A percentile compares a stretch with the other conserved stretches of the same genome.
Evolutionary conservation across 2,329 filamentous ascomycete genomes (phyloP).

Genomic region (Pseudogymnoascus sp.): DNA sequence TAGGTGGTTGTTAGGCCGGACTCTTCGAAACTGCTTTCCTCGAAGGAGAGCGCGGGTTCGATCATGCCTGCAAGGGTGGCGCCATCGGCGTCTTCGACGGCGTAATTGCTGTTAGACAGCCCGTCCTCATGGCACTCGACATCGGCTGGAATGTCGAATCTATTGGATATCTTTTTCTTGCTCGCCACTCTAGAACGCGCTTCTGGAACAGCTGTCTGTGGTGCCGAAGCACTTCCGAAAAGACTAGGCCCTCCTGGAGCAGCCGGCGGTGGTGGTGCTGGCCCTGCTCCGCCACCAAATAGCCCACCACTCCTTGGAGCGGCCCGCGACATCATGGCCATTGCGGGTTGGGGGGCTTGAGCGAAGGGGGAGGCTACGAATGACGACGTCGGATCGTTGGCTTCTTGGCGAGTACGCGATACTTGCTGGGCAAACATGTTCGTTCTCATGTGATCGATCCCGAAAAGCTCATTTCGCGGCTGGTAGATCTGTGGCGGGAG

Average conservation of each 20-base stretch:
- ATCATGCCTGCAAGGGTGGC: constrained; percentile 14
- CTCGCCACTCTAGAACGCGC: no score
- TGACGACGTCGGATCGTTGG: no score
- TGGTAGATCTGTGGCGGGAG: constrained; percentile 26
- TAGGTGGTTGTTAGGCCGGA: constrained; percentile 54
- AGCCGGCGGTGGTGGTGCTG: no score
- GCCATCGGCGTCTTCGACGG: constrained; percentile 15
- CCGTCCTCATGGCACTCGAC: constrained; percentile 15
- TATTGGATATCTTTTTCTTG: no score
- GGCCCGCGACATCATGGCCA: not conserved
- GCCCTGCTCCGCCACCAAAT: no score
- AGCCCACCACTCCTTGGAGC: not conserved
- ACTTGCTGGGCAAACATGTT: not conserved
- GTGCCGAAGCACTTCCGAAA: no score
- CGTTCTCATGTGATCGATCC: constrained; percentile 16
- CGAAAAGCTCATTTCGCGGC: constrained; percentile 32
- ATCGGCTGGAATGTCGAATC: no score
- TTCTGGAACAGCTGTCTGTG: no score
- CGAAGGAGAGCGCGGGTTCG: constrained; percentile 32
- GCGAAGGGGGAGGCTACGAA: not conserved
- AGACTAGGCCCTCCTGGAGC: no score
- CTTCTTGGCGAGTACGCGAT: not conserved
- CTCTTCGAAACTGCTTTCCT: constrained; percentile 50
- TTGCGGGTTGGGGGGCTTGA: not conserved
- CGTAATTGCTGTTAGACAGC: not conserved